Percentiles rank a stretch among this genome's conserved stretches.
Conservation (phyloP, 2,329 filamentous ascomycete species). For the Ceratocystis colombiana region DNA sequence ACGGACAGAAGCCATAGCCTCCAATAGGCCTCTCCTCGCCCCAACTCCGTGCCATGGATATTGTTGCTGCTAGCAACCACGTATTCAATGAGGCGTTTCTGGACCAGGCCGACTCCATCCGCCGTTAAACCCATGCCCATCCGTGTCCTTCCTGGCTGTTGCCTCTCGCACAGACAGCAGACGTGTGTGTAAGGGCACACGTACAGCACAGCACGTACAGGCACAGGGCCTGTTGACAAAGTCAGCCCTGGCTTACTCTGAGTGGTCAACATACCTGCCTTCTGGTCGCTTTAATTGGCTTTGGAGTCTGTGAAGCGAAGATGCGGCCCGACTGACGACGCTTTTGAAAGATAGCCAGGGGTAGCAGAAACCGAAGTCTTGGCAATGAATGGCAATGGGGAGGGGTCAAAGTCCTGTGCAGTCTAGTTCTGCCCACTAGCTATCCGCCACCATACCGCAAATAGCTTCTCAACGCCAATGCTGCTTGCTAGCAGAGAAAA, state of each 20-base stretch:
- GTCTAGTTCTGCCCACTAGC: neutral
- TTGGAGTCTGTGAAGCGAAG: constrained; percentile 8
- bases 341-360: constrained; percentile 6
- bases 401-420: neutral
- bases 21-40: neutral
- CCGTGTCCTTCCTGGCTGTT: neutral
- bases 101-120: neutral
- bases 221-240: neutral
- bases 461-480: neutral
- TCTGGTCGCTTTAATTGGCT: constrained; percentile 1
- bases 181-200: neutral
- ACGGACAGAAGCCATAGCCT: neutral
- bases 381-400: neutral
- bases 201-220: neutral
- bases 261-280: neutral
- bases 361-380: neutral
- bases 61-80: constrained; percentile 12
- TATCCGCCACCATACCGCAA: neutral
- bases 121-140: constrained; percentile 5
- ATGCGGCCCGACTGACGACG: constrained; percentile 12
- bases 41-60: neutral
- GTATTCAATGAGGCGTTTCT: constrained; percentile 1
- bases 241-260: neutral
- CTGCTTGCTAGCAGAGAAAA: neutral
- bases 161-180: constrained; percentile 11